Evolutionary conservation across 768 basidiomycete genomes (phyloP).

Genomic region (Strobilomyces dryophilus): DNA sequence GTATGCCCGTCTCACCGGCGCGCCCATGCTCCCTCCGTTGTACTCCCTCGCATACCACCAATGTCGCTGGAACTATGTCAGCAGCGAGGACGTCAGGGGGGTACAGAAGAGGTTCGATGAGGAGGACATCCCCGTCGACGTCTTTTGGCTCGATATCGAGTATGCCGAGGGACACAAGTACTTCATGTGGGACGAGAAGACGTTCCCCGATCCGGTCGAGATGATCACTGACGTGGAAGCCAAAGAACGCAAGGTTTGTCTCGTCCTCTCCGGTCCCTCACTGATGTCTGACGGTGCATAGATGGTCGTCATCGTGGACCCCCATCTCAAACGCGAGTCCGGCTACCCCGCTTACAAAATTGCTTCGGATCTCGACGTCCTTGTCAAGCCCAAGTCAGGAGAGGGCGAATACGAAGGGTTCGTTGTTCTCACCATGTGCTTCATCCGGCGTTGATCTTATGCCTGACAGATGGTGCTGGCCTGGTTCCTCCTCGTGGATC

Average conservation of each 20-base stretch:
- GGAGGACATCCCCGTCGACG: slow-evolving; percentile 91
- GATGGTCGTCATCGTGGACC: slow-evolving; percentile 99
- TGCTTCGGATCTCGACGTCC: slow-evolving; percentile 75
- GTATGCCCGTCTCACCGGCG: slow-evolving; percentile 82
- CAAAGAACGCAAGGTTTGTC: slow-evolving; percentile 71
- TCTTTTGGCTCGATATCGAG: slow-evolving; percentile 97
- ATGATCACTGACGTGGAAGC: slow-evolving; percentile 91
- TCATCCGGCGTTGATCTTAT: background rate
- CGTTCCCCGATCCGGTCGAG: slow-evolving; percentile 90
- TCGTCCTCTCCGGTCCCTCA: background rate
- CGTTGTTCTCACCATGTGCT: background rate
- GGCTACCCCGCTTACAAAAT: slow-evolving; percentile 81
- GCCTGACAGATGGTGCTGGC: slow-evolving; percentile 82
- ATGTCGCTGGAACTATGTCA: slow-evolving; percentile 97
- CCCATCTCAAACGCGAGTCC: slow-evolving; percentile 83
- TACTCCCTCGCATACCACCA: slow-evolving; percentile 96
- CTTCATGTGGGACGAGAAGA: slow-evolving; percentile 92
- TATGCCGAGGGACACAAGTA: slow-evolving; percentile 93
- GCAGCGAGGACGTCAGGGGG: slow-evolving; percentile 78
- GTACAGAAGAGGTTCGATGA: slow-evolving; percentile 91
- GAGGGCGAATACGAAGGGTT: slow-evolving; percentile 83
- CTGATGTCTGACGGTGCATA: slow-evolving; percentile 27
- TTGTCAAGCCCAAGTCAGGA: slow-evolving; percentile 79
- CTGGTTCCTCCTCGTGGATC: slow-evolving; percentile 93
- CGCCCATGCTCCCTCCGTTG: slow-evolving; percentile 81